Percentiles rank a stretch among this genome's conserved stretches.
Evolutionary conservation across 1,284 basidiomycete species (phyloP).

Genomic region (Marasmius tenuissimus): DNA sequence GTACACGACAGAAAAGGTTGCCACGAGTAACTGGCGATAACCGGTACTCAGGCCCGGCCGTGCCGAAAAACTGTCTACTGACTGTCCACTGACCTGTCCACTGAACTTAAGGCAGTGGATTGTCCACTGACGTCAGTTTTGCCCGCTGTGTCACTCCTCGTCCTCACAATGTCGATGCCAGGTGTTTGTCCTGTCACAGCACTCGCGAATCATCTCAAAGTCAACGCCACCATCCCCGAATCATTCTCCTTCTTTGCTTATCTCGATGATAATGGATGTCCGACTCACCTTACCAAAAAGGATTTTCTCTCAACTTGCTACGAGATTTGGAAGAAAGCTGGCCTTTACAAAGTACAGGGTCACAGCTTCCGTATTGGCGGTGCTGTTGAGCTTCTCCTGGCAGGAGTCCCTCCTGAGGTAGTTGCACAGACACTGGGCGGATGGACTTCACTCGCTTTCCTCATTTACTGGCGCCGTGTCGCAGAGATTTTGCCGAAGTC

Average conservation of each 20-base stretch:
- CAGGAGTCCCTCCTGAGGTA: slow-evolving; percentile 31
- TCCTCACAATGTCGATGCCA: no score
- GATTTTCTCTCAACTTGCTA: slow-evolving; percentile 24
- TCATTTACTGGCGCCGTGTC: slow-evolving; percentile 29
- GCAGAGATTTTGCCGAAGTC: neutral
- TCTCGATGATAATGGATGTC: neutral
- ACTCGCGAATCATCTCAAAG: neutral
- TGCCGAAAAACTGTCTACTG: no score
- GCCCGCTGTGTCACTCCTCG: neutral
- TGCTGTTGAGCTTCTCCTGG: slow-evolving; percentile 28
- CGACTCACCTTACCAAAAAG: slow-evolving; percentile 13
- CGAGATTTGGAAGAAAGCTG: slow-evolving; percentile 21
- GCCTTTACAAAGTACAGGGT: slow-evolving; percentile 21
- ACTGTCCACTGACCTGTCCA: no score
- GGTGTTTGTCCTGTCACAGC: neutral
- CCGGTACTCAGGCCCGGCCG: no score
- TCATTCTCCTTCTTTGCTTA: slow-evolving; percentile 20
- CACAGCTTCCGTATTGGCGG: slow-evolving; percentile 39
- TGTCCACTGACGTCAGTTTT: no score
- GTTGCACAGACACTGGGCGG: slow-evolving; percentile 29
- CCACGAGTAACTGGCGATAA: no score
- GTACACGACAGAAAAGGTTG: no score
- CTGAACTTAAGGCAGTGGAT: no score
- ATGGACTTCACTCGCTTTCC: slow-evolving; percentile 34
- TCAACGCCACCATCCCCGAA: neutral